Base-by-base conservation (phyloP, 345 rosid genomes). In the Camelina sativa region DNA sequence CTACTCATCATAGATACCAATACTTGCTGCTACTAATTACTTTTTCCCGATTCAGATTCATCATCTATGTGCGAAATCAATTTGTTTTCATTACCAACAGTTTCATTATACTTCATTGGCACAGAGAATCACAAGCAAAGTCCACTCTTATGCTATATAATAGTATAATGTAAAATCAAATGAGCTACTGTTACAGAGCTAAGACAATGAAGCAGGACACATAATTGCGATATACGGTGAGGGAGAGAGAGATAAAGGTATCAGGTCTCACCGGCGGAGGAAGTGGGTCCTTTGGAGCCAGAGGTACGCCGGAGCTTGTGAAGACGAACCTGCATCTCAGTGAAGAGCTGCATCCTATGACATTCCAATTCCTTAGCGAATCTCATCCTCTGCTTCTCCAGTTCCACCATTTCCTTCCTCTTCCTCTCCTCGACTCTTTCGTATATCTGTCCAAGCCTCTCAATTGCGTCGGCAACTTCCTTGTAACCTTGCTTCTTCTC, bases 331-430 rank as follows among this genome's bases (percentile, higher is more conserved):
- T 92, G 99, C 52, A 92, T 96, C 76, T 96, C 99, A 15, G 93
- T 89, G 66, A 96, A 92, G 62, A 96, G 86, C 79, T 86, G 80
- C 98, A 96, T 85, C 84, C 99, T 89, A 84, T 96, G 97, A 73
- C 85, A 88, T 82, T 96, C 99, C 84, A 96, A 81, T 75, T 92
- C 99, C 80, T 87, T 96, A 11, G 96, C 86, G 32, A 96, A 92
- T 76, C 89, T 80, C 99, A 96, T 92, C 79, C 98, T 85, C 78
- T 96, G 99, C 84, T 92, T 96, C 88, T 96, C 99, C 86, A 96
- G 70, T 75, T 96, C 99, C 65, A 92, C 89, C 99, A 92, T 90
- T 55, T 96, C 97, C 81, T 85, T 92, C 75, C 90, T 66, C 75
- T 92, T 96, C 80, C 85, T 94, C 64, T 85, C 92, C 64, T 92